Conservation (phyloP, 495 filamentous ascomycete species). For the Penicilliopsis zonata region DNA sequence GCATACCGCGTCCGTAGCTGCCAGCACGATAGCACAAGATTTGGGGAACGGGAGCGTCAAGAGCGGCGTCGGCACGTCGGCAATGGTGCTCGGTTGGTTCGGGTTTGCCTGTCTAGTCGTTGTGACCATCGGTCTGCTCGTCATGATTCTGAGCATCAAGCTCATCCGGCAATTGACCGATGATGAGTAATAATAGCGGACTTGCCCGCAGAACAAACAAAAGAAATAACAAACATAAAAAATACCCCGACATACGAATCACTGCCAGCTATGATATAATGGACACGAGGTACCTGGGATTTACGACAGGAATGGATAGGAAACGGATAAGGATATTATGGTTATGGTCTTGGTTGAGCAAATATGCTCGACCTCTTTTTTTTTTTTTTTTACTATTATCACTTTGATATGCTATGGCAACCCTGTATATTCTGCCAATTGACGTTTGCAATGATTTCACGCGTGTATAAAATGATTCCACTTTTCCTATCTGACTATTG, state of each 20-base stretch:
- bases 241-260: background rate
- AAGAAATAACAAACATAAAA: background rate
- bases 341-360: background rate
- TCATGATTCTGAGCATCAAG: slow-evolving; percentile 89
- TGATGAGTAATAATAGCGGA: slow-evolving; percentile 20
- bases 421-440: too few species aligned
- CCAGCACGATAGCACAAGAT: slow-evolving; percentile 84
- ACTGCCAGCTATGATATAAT: background rate
- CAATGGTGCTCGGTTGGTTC: slow-evolving; percentile 97
- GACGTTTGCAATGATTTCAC: too few species aligned
- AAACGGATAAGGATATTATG: background rate
- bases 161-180: slow-evolving; percentile 48
- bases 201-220: too few species aligned
- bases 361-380: too few species aligned
- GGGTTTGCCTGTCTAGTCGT: slow-evolving; percentile 84
- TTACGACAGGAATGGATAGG: background rate
- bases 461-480: too few species aligned
- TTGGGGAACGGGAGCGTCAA: slow-evolving; percentile 87
- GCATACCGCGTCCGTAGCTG: slow-evolving; percentile 90
- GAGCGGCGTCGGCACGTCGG: slow-evolving; percentile 78
- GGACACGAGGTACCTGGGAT: background rate
- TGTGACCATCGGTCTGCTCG: slow-evolving; percentile 83
- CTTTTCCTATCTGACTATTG: too few species aligned
- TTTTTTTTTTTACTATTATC: too few species aligned
- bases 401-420: too few species aligned